phyloP scores from a whole-genome alignment of 169 alveolate species.

The Condylostoma magnum region DNA sequence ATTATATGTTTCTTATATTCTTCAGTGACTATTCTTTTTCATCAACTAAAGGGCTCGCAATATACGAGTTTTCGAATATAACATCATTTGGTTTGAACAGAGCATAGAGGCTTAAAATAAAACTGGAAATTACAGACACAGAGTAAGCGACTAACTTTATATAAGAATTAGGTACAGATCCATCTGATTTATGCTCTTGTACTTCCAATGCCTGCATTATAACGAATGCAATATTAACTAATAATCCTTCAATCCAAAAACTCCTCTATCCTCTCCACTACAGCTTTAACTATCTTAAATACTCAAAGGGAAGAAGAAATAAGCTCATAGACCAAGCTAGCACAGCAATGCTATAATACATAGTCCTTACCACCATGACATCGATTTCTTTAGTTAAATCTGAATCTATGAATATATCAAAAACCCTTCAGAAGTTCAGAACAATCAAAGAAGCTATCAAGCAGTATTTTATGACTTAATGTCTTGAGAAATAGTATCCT shows the following conservation, averaged over 20 bases:
- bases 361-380: background rate
- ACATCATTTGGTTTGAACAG: conserved; percentile 19
- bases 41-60: too few relatives aligned
- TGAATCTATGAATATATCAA: background rate
- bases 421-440: background rate
- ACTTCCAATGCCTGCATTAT: background rate
- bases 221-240: background rate
- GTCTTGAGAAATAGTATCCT: background rate
- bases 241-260: conserved; percentile 1
- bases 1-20: too few relatives aligned
- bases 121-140: background rate
- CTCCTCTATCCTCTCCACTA: conserved; percentile 20
- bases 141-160: too few relatives aligned
- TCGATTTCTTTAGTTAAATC: background rate
- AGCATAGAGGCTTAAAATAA: background rate
- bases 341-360: background rate
- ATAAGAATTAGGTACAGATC: too few relatives aligned
- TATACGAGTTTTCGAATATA: background rate
- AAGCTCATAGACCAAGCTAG: conserved; percentile 8
- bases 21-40: too few relatives aligned
- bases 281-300: background rate
- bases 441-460: background rate
- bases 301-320: background rate
- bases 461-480: background rate
- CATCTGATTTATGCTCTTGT: too few relatives aligned